These are phyloP conservation scores for Didymella pomorum DNA, from an alignment of 2,329 filamentous ascomycete species.

Conservation along the genomic window DNA sequence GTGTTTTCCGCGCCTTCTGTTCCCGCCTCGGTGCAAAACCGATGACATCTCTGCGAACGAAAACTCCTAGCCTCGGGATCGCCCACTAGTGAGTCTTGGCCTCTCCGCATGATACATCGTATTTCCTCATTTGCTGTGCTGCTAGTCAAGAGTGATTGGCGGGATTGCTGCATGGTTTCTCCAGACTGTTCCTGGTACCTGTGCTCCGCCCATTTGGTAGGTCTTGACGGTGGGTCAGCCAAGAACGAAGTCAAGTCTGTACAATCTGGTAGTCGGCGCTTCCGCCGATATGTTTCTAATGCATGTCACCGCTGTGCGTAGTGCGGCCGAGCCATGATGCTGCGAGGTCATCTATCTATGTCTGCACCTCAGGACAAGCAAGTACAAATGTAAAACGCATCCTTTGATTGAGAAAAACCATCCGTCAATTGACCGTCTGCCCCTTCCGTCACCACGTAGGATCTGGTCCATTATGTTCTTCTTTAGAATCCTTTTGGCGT, in stretches of 20 bases:
- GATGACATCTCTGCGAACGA: background rate
- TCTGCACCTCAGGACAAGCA: background rate
- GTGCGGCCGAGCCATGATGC: background rate
- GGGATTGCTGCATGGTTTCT: conserved; percentile 2
- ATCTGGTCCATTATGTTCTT: background rate
- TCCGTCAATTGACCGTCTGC: background rate
- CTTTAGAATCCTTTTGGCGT: background rate
- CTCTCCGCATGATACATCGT: conserved; percentile 4
- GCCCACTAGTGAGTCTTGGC: conserved; percentile 4
- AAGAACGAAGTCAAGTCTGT: conserved; percentile 1
- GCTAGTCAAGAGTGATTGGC: background rate
- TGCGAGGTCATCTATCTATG: background rate
- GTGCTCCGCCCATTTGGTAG: background rate
- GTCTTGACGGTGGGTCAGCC: background rate
- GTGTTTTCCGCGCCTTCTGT: background rate
- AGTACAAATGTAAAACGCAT: background rate
- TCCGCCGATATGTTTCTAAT: background rate
- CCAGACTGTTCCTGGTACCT: background rate
- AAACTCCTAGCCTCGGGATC: background rate
- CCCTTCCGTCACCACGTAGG: background rate
- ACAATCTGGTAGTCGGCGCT: background rate
- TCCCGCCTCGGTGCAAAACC: background rate
- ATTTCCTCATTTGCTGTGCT: background rate
- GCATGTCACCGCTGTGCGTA: background rate
- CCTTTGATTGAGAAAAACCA: no score